Conservation (phyloP, 257 asterid genomes). For the Solanum ossicruentum region DNA sequence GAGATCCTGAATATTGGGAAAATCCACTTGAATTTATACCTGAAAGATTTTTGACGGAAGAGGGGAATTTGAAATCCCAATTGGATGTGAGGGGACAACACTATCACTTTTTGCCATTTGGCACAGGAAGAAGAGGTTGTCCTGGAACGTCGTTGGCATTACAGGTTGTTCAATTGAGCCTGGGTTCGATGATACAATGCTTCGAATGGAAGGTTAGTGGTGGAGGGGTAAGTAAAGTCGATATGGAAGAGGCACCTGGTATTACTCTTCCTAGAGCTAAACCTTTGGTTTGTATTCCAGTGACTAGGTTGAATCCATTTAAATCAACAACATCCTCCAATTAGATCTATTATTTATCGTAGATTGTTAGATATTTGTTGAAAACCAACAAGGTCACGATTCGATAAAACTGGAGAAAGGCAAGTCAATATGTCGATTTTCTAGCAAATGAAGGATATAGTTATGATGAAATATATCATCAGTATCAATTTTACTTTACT, state of each 20-base stretch:
- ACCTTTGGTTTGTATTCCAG: constrained; percentile 43
- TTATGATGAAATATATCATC: too few relatives aligned
- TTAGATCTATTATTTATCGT: not conserved
- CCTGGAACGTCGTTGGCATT: constrained; percentile 67
- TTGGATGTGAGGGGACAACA: constrained; percentile 75
- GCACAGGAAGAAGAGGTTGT: constrained; percentile 64
- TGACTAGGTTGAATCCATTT: constrained; percentile 21
- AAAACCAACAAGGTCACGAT: not conserved
- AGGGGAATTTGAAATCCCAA: not conserved
- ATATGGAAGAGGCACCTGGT: constrained; percentile 58
- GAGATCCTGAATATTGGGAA: constrained; percentile 59
- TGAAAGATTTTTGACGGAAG: constrained; percentile 35
- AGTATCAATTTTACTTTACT: too few relatives aligned
- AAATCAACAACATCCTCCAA: not conserved
- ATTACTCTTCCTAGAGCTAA: constrained; percentile 49
- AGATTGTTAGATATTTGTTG: not conserved
- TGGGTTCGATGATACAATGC: constrained; percentile 64
- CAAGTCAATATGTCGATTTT: not conserved
- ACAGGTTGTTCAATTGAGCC: constrained; percentile 47
- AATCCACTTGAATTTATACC: constrained; percentile 52
- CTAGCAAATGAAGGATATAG: not conserved
- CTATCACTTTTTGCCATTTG: constrained; percentile 53
- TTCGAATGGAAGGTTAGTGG: constrained; percentile 42
- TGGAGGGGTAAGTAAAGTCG: not conserved
- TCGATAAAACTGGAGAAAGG: not conserved